Base-by-base conservation (phyloP, 352 stramenopile species). In the Pseudoperonospora humuli region DNA sequence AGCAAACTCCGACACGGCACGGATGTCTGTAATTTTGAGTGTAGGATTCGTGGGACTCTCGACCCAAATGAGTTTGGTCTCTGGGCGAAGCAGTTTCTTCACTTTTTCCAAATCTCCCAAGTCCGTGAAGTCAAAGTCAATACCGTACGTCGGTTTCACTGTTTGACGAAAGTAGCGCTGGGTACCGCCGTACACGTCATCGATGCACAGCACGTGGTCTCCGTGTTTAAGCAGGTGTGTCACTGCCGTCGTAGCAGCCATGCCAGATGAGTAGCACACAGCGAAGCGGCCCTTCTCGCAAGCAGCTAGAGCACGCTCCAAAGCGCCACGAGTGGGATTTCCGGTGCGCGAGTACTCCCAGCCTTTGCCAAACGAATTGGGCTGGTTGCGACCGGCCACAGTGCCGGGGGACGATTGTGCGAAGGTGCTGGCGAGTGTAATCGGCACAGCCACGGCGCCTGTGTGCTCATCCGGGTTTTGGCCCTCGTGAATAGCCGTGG, bases 101-200 rank as follows among this genome's bases (percentile, higher is more conserved):
- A 98, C 83, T 41, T 72, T 78, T 9, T 58, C 54, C 5, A 86
- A 64, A 55, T 97, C 84, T 36, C 65, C 79, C 68, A 97, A 93
- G 74, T 98, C 86, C 21, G 96, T 84, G 53, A 97, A 98, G 58
- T 84, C 82, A 59, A 97, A 96, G 39, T 91, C 73, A 42, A 98
- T 96, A 56, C 73, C 86, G 50, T 97, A 90, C 38, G 84, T 91
- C 15, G 82, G 71, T 39, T 75, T 53, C 48, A 96, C 95, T 19
- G 92, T 95, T 54, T 96, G 80, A 29, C 87, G 79, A 56, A 96
- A 96, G 55, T 96, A 96, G 38, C 86, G 87, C 70, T 97, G 95
- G 13, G 93, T 97, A 45, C 93, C 93, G 41, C 92, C 93, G 67
- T 98, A 98, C 18, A 95, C 89, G 66, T 95, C 93, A 57, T 97